Base-by-base conservation (phyloP, 192 early-diverging fungal species). In the Entomortierella lignicola region DNA sequence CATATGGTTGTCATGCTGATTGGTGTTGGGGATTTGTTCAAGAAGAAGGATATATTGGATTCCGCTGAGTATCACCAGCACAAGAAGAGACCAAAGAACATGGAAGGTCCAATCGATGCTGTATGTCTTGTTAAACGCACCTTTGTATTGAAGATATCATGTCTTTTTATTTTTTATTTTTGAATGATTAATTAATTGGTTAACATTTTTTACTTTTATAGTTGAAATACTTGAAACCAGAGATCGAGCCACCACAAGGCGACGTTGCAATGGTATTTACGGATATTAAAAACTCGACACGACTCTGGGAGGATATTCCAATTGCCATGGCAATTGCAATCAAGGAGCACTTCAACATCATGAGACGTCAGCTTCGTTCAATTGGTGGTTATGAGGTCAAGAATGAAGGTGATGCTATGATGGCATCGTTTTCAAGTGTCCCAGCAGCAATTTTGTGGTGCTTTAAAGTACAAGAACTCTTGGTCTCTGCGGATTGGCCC, bases 371-470 rank as follows among this genome's bases (percentile, higher is more conserved):
- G 43, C 82, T 97, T 39, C 89, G 93, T 52, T 89, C 87, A 21
- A 90, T 92, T 50, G 94, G 95, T 48, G 96, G 96, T 13, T 97
- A 97, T 69, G 96, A 97, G 66, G 96, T 97, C 43, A 97, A 97
- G 72, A 96, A 93, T 6, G 96, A 97, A 84, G 95, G 94, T 50
- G 96, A 97, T 69, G 94, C 94, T 29, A 95, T 97, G 71, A 97
- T 97, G 92, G 94, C 95, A 27, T 93, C 90, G 59, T 97, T 97
- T 70, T 91, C 92, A 6, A 92, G 91, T 39, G 89, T 94, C 0
- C 84, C 90, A 1, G 86, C 90, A 37, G 96, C 96, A 3, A 69
- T 96, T 54, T 84, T 95, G 29, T 97, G 95, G 95, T 95, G 94
- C 62, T 81, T 96, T 63, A 91, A 92, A 8, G 95, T 94, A 15